These are phyloP conservation scores for Diaporthe humulicola DNA, from an alignment of 2,329 filamentous ascomycete genomes.

Conservation along the genomic window DNA sequence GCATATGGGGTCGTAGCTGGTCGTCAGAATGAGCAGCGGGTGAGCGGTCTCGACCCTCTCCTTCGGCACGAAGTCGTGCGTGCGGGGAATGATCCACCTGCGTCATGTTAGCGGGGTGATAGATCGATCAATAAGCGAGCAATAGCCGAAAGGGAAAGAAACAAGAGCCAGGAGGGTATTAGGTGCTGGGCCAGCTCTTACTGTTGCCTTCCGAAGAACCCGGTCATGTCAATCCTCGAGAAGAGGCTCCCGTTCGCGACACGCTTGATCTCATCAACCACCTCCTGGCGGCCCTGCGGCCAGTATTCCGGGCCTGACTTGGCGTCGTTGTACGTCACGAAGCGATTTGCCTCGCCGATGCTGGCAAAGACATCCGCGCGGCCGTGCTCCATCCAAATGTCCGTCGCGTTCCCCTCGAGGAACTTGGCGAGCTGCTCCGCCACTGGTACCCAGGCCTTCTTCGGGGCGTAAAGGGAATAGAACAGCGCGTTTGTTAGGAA, in stretches of 20 bases:
- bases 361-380: constrained; percentile 36
- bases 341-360: constrained; percentile 46
- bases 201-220: constrained; percentile 48
- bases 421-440: constrained; percentile 51
- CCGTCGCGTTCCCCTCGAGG: constrained; percentile 54
- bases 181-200: constrained; percentile 30
- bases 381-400: constrained; percentile 52
- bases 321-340: constrained; percentile 50
- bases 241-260: constrained; percentile 51
- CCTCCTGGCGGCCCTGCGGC: constrained; percentile 48
- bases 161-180: not conserved
- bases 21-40: constrained; percentile 67
- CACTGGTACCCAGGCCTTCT: constrained; percentile 50
- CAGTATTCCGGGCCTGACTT: constrained; percentile 47
- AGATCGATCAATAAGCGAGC: not conserved
- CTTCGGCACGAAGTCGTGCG: constrained; percentile 46
- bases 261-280: constrained; percentile 51
- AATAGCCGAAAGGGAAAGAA: not conserved
- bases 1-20: constrained; percentile 70
- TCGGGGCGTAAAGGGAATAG: constrained; percentile 53
- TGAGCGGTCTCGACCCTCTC: constrained; percentile 55
- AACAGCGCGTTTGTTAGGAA: constrained; percentile 55
- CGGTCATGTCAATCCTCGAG: constrained; percentile 43
- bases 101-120: not conserved
- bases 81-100: constrained; percentile 44